Base-by-base conservation (phyloP, 768 basidiomycete species). In the Leucocoprinus sp. region DNA sequence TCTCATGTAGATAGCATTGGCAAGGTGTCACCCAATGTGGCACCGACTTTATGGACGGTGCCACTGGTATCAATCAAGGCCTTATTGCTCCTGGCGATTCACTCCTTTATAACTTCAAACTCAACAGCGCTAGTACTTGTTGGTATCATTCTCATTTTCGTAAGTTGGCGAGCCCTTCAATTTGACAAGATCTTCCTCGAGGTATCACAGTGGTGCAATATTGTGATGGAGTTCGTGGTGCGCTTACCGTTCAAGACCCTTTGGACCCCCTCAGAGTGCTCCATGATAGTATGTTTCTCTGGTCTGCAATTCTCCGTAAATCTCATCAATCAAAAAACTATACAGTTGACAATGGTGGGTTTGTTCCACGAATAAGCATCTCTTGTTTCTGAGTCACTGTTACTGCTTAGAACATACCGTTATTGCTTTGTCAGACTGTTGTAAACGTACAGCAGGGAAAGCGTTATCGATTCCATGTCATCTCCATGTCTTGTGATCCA, bases 141-240 rank as follows among this genome's bases (percentile, higher is more conserved):
- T 76, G 75, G 72, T 65, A 58, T 24, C 56, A 57, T 44, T 59
- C 54, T 5, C 49, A 53, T 41, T 46, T 42, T 24, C 27, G 52
- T 50, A 27, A 43, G 26, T 52, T n/a, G n/a, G n/a, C n/a, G n/a
- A n/a, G 15, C 18, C 4, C 12, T 33, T 11, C 15, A 8, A 14
- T 5, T 28, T 24, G 19, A 18, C 23, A 27, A 14, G 11, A 18
- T 21, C 18, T 22, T 11, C 6, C 9, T 21, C 23, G 11, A 37
- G 2, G 24, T 7, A 7, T 36, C 43, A 14, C 31, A 56, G 55
- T 24, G 2, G 60, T 63, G 2, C 72, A 74, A 51, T 72, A 72
- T 43, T 74, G 72, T 31, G 72, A 74, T 45, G 71, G 71, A 1
- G 57, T 74, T 38, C 56, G 72, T 38, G 72, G 70, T 3, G 59